Base-by-base conservation (phyloP, 768 basidiomycete genomes). In the Mycena venus region DNA sequence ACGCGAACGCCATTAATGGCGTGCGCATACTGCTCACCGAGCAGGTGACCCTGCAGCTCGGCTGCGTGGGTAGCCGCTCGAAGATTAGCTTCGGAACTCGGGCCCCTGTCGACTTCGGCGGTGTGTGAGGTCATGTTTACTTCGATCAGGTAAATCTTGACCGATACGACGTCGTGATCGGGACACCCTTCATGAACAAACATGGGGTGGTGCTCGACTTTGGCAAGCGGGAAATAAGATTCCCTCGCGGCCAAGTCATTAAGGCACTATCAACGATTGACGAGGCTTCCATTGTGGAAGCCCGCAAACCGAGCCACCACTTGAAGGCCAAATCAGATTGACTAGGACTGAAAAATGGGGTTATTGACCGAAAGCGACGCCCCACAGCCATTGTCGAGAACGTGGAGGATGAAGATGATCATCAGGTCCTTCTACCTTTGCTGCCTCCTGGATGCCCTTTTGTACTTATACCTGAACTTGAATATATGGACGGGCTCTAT, bases 161-260 rank as follows among this genome's bases (percentile, higher is more conserved):
- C 19, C 67, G 55, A 11, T 68, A 68, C 42, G 67, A 68, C 17
- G 56, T 55, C 0, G 40, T 68, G 1, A 68, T 67, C 29, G 65
- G 65, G 0, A 67, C 65, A 3, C 65, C 65, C 6, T 68, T 68
- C 55, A 68, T 68, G 67, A 68, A 59, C 21, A 59, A 59, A 11
- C 67, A 68, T 12, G 42, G 56, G 12, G 1, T 70, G 1, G 21
- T 61, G 0, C 49, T 70, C 1, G 68, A 70, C 40, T 70, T 70
- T 19, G 47, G 23, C 14, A 70, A 49, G 4, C n/a, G 68, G 5
- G 68, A 70, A 19, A 40, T 70, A 1, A 12, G 59, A 4, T 70
- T 70, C 49, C 68, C 68, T 15, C 47, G 53, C 23, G 23, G 29
- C 5, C 42, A 31, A 5, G 29, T 60, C 8, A 36, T 60, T 17